phyloP scores from a whole-genome alignment of 441 rosid species.

The Croton laevigatus region DNA sequence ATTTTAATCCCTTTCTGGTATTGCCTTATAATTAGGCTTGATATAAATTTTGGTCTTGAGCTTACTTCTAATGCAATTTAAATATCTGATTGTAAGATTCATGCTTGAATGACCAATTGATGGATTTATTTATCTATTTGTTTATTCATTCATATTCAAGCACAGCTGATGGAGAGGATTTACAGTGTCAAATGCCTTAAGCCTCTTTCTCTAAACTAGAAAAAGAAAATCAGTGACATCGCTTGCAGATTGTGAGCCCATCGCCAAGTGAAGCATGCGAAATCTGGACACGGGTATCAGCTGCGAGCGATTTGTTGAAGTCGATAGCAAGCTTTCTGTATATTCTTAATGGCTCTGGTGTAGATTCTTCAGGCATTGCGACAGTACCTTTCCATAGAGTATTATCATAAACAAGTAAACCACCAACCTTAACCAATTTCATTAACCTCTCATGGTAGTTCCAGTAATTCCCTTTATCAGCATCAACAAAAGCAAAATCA shows the following conservation, averaged over 20 bases:
- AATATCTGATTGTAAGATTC: too few species aligned
- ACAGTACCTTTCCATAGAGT: slow-evolving; percentile 64
- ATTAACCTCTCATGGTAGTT: slow-evolving; percentile 63
- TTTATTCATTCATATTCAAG: background rate
- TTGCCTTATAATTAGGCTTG: background rate
- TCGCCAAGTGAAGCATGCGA: slow-evolving; percentile 48
- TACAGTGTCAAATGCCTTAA: too few species aligned
- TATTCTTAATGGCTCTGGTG: slow-evolving; percentile 19
- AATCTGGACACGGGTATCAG: slow-evolving; percentile 51
- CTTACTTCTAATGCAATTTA: too few species aligned
- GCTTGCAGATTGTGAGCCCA: slow-evolving; percentile 65
- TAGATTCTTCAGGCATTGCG: slow-evolving; percentile 35
- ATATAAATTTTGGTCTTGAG: too few species aligned
- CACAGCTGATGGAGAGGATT: background rate
- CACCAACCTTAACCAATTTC: slow-evolving; percentile 58
- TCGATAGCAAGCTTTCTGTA: slow-evolving; percentile 25
- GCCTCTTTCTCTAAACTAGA: too few species aligned
- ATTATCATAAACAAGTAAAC: slow-evolving; percentile 58
- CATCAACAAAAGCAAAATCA: slow-evolving; percentile 72
- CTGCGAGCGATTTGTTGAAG: slow-evolving; percentile 44
- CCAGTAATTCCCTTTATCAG: slow-evolving; percentile 49
- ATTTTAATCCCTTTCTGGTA: background rate
- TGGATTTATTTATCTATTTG: too few species aligned
- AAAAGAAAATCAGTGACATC: slow-evolving; percentile 21
- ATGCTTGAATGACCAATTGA: too few species aligned